Base-by-base conservation (phyloP, 2,329 filamentous ascomycete species). In the Colletotrichum australisinense region DNA sequence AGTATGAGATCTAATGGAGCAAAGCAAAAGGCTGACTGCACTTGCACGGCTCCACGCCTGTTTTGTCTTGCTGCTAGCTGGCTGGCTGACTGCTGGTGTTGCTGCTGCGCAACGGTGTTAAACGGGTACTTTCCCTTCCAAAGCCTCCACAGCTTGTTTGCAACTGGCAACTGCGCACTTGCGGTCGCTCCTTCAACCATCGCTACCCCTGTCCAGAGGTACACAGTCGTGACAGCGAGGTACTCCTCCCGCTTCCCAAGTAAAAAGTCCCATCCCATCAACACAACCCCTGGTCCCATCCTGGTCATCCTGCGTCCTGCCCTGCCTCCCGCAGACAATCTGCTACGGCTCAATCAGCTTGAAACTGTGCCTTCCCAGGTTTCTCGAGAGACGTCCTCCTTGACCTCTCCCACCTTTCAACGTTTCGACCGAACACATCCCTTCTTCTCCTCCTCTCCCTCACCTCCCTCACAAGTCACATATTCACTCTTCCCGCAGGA, bases 321-420 rank as follows among this genome's bases (percentile, higher is more conserved):
- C 57, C n/a, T 60, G 28, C 57, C 56, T 30, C 35, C 56, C 42
- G 67, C 62, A 71, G 71, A 63, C 67, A 71, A 30, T 67, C 67
- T 74, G 68, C 64, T 72, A 74, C 72, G 55, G 69, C 59, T 74
- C 62, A 71, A 68, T 74, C 68, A 74, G 46, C 68, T 74, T 74
- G 72, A 74, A 74, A 74, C 72, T 57, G 52, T 52, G 55, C 67
- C 69, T 58, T 60, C 67, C 72, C 63, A 68, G 57, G 67, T 66
- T 70, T 55, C 32, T 57, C 59, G 35, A 63, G 30, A 56, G 55
- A 58, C 56, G 22, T 63, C 59, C 59, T 70, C 26, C 66, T 58
- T 66, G 62, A 71, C 28, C 71, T 63, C 66, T 72, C 63, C 62
- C 63, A 73, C 38, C 49, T 22, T 49, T 49, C 42, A 49, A 49